Evolutionary conservation across 1,284 basidiomycete genomes (phyloP).

Genomic region (Xerocomus nothofagi): DNA sequence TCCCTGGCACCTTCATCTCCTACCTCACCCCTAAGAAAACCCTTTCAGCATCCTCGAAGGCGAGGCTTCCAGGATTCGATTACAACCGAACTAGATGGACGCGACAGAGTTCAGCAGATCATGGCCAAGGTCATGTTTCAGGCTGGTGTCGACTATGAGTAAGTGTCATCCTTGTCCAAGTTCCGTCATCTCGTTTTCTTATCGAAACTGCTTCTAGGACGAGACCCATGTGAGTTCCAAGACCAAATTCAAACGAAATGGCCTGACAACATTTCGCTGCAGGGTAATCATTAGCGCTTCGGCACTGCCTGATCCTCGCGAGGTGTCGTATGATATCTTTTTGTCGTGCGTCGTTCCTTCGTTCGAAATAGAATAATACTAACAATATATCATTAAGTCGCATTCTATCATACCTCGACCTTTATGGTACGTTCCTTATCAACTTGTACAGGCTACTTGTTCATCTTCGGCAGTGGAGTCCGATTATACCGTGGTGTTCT

Average conservation of each 20-base stretch:
- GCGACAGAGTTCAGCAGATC: constrained; percentile 58
- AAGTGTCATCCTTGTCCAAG: constrained; percentile 25
- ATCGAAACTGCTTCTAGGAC: constrained; percentile 50
- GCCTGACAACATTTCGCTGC: constrained; percentile 2
- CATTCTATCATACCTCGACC: constrained; percentile 72
- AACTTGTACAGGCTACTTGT: not conserved
- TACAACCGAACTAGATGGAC: constrained; percentile 32
- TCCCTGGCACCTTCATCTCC: constrained; percentile 50
- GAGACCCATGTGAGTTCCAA: constrained; percentile 69
- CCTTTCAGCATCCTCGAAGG: constrained; percentile 36
- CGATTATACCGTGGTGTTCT: constrained; percentile 84
- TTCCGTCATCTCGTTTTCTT: constrained; percentile 6
- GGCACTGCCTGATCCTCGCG: constrained; percentile 74
- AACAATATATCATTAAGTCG: constrained; percentile 44
- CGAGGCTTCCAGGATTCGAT: constrained; percentile 14
- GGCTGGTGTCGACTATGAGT: constrained; percentile 87
- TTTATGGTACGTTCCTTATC: constrained; percentile 60
- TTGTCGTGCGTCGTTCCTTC: constrained; percentile 55
- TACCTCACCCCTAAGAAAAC: constrained; percentile 38
- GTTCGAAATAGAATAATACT: constrained; percentile 3
- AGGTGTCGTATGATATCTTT: constrained; percentile 76
- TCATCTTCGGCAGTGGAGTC: constrained; percentile 63
- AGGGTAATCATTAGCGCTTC: constrained; percentile 83
- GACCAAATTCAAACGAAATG: not conserved
- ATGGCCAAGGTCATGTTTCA: constrained; percentile 78